Conservation (phyloP, 257 asterid species). For the Prunella vulgaris region DNA sequence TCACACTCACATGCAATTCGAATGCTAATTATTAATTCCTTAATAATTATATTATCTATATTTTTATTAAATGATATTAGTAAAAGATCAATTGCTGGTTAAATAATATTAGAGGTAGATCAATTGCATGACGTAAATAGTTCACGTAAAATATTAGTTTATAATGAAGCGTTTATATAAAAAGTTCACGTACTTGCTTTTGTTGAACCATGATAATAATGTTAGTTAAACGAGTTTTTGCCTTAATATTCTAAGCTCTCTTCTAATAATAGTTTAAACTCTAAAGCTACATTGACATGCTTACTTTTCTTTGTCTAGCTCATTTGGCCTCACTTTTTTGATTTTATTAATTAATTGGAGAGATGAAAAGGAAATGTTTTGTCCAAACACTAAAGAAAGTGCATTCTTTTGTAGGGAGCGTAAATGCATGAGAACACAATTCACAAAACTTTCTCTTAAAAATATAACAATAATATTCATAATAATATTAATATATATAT, state of each 20-base stretch:
- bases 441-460: neutral
- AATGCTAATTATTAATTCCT: too few species aligned
- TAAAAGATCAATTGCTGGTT: too few species aligned
- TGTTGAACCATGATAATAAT: neutral
- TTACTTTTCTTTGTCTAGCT: constrained; percentile 14
- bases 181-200: neutral
- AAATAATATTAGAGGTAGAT: too few species aligned
- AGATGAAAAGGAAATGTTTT: neutral
- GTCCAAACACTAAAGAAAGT: neutral
- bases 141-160: too few species aligned
- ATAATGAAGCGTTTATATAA: neutral
- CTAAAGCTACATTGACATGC: neutral
- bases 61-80: too few species aligned
- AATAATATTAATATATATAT: too few species aligned
- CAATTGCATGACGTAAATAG: too few species aligned
- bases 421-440: neutral
- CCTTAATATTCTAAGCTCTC: neutral
- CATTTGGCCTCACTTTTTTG: neutral
- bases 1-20: too few species aligned
- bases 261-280: neutral
- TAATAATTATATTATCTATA: too few species aligned
- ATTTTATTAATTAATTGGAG: neutral
- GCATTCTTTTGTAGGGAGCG: neutral
- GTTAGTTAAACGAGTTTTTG: constrained; percentile 4
- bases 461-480: neutral